phyloP scores from a whole-genome alignment of 352 stramenopile species.

The Phytophthora citrophthora region DNA sequence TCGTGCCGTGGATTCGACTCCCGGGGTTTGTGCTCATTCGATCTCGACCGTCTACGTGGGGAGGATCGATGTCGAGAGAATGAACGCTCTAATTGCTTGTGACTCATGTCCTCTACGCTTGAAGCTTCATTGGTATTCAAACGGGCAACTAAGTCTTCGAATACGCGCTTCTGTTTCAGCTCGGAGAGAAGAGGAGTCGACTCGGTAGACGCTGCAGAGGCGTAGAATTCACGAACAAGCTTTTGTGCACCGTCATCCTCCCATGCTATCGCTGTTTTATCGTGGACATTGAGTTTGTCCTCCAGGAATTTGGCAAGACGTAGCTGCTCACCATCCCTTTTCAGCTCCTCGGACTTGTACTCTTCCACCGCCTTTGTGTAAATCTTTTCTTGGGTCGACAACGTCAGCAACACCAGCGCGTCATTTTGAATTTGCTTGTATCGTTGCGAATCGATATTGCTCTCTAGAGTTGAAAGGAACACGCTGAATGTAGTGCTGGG shows the following conservation, averaged over 20 bases:
- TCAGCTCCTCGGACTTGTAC: slow-evolving; percentile 40
- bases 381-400: slow-evolving; percentile 62
- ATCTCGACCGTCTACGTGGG: slow-evolving; percentile 1
- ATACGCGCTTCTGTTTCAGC: slow-evolving; percentile 36
- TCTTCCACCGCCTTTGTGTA: slow-evolving; percentile 52
- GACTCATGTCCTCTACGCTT: background rate
- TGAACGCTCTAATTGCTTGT: slow-evolving; percentile 8
- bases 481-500: slow-evolving; percentile 56
- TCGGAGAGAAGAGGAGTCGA: slow-evolving; percentile 20
- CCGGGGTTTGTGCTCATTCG: slow-evolving; percentile 5
- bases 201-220: slow-evolving; percentile 18
- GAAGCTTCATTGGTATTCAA: background rate
- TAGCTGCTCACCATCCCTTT: slow-evolving; percentile 39
- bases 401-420: slow-evolving; percentile 42
- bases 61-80: slow-evolving; percentile 11
- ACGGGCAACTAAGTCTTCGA: slow-evolving; percentile 25
- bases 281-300: slow-evolving; percentile 28
- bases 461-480: slow-evolving; percentile 62
- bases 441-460: slow-evolving; percentile 32
- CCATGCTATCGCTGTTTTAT: slow-evolving; percentile 20
- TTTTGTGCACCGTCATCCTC: slow-evolving; percentile 29
- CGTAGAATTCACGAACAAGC: slow-evolving; percentile 42
- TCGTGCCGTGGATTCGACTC: slow-evolving; percentile 20
- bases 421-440: slow-evolving; percentile 50
- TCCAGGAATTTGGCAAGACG: slow-evolving; percentile 40